phyloP scores from a whole-genome alignment of 108 stramenopile genomes.

The Cyclotella cryptica region DNA sequence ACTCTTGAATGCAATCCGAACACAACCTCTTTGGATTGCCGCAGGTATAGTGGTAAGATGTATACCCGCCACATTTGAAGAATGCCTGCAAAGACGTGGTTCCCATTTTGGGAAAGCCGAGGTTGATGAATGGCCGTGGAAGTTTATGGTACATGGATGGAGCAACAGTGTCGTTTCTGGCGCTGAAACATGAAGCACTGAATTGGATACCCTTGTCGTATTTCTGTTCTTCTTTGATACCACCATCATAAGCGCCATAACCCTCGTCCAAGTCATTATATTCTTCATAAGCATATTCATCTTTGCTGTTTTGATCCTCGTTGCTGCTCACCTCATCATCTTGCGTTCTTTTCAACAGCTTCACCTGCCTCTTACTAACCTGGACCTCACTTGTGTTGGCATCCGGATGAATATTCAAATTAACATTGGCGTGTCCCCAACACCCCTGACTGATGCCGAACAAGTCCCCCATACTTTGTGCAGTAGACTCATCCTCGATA shows the following conservation, averaged over 20 bases:
- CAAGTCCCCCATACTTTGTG: constrained; percentile 11
- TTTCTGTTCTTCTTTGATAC: neutral
- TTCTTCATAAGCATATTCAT: neutral
- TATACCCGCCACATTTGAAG: constrained; percentile 9
- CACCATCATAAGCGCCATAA: neutral
- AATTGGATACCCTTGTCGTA: neutral
- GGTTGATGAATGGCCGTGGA: constrained; percentile 22
- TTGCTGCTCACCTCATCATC: neutral
- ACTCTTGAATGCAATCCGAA: constrained; percentile 1
- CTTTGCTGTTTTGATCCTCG: neutral
- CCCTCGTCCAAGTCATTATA: neutral
- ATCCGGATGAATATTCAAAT: constrained; percentile 17
- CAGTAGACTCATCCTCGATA: constrained; percentile 20
- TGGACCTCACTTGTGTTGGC: neutral
- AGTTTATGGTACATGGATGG: constrained; percentile 15
- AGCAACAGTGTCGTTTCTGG: constrained; percentile 19
- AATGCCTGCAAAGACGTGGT: constrained; percentile 12
- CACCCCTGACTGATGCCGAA: constrained; percentile 15
- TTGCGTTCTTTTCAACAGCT: neutral
- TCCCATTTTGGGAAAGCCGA: constrained; percentile 27
- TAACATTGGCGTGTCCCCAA: constrained; percentile 35
- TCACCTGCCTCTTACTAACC: neutral
- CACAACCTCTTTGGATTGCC: neutral
- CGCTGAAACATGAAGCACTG: constrained; percentile 5
- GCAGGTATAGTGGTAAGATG: constrained; percentile 4